Base-by-base conservation (phyloP, 805 yeast genomes). In the Wickerhamiella sorbophila region DNA sequence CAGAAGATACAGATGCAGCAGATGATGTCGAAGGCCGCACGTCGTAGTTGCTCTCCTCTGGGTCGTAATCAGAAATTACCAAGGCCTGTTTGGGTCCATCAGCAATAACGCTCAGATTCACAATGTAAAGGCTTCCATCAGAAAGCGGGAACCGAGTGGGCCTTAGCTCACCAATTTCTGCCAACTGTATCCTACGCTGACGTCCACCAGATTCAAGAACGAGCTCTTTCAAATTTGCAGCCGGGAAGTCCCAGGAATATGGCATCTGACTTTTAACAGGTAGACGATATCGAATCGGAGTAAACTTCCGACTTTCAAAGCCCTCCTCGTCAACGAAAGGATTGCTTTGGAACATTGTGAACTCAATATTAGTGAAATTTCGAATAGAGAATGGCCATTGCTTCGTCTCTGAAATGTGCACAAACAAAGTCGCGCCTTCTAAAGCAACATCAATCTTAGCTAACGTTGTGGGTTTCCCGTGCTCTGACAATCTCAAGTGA, bases 261-360 rank as follows among this genome's bases (percentile, higher is more conserved):
- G 97, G 95, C 97, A 91, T 91, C 2, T 85, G 94, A 61, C 95
- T 82, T 53, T 75, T 75, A 1, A 94, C 76, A 0, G 97, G 96
- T 10, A 93, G 69, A 36, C 74, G 71, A 57, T 88, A 91, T 53
- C 70, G 75, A 9, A 85, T 69, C 0, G 96, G 95, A 47, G 74
- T 77, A 61, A 79, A 87, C 38, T 71, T 76, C 21, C 63, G 69
- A 2, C 66, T 67, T 40, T 70, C 70, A 16, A 76, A 79, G 40
- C 82, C 84, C 44, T 74, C 78, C 44, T 77, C 81, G 44, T 72
- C 73, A 24, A 71, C 52, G 53, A 60, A 57, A 1, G 95, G 95
- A 61, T 87, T 82, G 39, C 81, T 71, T 56, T 91, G 98, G 57
- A 79, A 88, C 48, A 93, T 75, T 39, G 77, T 71, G 53, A 88